These are phyloP conservation scores for Saccharum officinarum DNA, from an alignment of 176 grass and related monocot species.

Conservation along the genomic window DNA sequence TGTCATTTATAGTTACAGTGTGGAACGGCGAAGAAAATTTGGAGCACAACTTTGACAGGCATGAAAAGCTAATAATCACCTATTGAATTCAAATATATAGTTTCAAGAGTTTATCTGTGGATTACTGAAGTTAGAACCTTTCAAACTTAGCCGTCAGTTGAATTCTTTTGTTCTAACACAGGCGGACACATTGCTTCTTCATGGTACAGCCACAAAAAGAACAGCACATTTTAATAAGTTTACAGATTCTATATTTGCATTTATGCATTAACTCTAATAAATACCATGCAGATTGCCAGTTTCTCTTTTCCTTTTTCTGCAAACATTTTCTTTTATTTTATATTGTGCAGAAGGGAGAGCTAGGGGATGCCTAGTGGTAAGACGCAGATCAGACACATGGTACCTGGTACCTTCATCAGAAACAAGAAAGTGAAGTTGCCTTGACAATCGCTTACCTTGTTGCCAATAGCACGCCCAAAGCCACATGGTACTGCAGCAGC, in stretches of 20 bases:
- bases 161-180: not conserved
- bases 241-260: not conserved
- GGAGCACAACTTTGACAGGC: conserved; percentile 10
- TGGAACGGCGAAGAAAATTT: not conserved
- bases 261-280: not conserved
- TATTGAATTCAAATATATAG: conserved; percentile 10
- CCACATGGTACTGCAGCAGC: conserved; percentile 92
- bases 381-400: not conserved
- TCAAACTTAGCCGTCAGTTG: not conserved
- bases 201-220: not conserved
- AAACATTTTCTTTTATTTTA: not conserved
- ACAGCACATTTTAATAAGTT: not conserved
- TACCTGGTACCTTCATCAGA: not conserved
- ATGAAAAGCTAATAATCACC: conserved; percentile 9
- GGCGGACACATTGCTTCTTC: not conserved
- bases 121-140: not conserved
- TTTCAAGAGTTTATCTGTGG: not conserved
- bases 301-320: conserved; percentile 12
- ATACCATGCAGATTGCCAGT: not conserved
- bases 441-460: conserved; percentile 60
- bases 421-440: conserved; percentile 16
- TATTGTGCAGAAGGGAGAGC: not conserved
- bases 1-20: conserved; percentile 20
- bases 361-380: not conserved
- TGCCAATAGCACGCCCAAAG: conserved; percentile 90